Percentiles rank a stretch among this genome's conserved stretches.
phyloP scores from a whole-genome alignment of 2,329 filamentous ascomycete species.

The Sporothrix pseudoabietina region DNA sequence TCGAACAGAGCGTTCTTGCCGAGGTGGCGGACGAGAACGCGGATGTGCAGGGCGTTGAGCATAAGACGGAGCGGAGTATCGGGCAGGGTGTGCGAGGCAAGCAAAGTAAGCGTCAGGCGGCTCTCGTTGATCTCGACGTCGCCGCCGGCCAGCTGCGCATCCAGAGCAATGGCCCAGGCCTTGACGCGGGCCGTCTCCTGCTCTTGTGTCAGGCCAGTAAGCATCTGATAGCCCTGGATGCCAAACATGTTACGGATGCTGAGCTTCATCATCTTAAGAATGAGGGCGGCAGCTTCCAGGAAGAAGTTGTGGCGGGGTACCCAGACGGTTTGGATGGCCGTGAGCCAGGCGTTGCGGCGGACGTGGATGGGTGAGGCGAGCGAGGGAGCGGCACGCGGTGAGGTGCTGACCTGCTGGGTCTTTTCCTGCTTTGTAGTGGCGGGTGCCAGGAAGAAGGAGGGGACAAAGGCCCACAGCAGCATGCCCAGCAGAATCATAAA shows the following conservation, averaged over 20 bases:
- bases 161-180: constrained; percentile 89
- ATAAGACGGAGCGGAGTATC: constrained; percentile 81
- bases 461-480: constrained; percentile 58
- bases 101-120: constrained; percentile 78
- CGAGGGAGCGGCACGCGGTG: constrained; percentile 63
- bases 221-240: constrained; percentile 70
- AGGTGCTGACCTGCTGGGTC: constrained; percentile 41
- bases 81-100: constrained; percentile 84
- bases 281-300: constrained; percentile 78
- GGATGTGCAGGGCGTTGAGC: constrained; percentile 88
- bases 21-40: constrained; percentile 81
- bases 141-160: constrained; percentile 88
- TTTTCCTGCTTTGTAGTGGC: constrained; percentile 53
- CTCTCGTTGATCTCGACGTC: constrained; percentile 88
- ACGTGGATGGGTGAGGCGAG: constrained; percentile 82
- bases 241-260: constrained; percentile 78
- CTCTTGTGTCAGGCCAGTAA: constrained; percentile 80
- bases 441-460: constrained; percentile 58
- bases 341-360: constrained; percentile 87
- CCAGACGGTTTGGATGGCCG: constrained; percentile 88
- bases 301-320: constrained; percentile 85
- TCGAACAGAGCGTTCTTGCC: constrained; percentile 69
- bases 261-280: constrained; percentile 79
- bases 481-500: constrained; percentile 56
- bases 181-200: constrained; percentile 85